A percentile compares a stretch with the other conserved stretches of the same genome.
Evolutionary conservation across 305 asterid genomes (phyloP).

Genomic region (Solanum hybrid): DNA sequence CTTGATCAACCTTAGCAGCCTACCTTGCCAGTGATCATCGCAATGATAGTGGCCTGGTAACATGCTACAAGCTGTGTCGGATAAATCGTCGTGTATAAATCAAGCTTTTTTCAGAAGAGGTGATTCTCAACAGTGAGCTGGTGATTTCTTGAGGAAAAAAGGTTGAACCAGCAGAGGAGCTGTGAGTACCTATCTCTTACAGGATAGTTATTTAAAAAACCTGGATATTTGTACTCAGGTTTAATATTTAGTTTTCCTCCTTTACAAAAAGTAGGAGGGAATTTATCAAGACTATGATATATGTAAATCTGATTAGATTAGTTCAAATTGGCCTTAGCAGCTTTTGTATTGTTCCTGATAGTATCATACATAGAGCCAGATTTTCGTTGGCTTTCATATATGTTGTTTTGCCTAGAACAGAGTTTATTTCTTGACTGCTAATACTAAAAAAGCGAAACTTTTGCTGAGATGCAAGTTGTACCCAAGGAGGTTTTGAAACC

Average conservation of each 20-base stretch:
- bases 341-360: neutral
- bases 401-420: neutral
- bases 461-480: neutral
- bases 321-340: neutral
- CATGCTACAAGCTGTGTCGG: constrained; percentile 46
- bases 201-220: neutral
- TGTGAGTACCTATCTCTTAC: neutral
- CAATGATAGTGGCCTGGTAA: constrained; percentile 13
- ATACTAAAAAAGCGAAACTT: neutral
- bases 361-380: neutral
- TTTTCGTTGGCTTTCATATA: neutral
- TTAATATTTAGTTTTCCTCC: neutral
- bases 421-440: neutral
- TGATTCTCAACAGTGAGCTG: neutral
- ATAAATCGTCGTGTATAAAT: constrained; percentile 15
- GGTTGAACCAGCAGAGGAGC: neutral
- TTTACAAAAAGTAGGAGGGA: neutral
- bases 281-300: neutral
- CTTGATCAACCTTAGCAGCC: neutral
- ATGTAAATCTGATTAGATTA: neutral
- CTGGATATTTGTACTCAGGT: neutral
- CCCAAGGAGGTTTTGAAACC: neutral
- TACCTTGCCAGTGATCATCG: constrained; percentile 1
- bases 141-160: neutral
- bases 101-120: neutral